Conservation (phyloP, 1,284 basidiomycete genomes). For the Rhodotorula sp. region DNA sequence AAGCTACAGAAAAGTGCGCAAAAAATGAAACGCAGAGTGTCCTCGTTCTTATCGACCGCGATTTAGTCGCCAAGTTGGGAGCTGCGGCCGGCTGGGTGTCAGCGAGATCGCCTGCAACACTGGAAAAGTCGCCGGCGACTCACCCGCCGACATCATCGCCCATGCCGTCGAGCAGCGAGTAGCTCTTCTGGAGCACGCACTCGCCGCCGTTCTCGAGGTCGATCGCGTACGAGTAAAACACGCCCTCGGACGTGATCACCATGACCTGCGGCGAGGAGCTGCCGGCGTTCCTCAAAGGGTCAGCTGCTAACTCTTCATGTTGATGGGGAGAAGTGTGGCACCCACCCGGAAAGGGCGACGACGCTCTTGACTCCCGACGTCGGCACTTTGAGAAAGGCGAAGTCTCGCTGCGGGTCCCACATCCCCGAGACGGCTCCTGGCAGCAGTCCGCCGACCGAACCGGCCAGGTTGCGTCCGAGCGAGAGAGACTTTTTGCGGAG, state of each 20-base stretch:
- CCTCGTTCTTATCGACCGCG: not conserved
- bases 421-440: conserved; percentile 89
- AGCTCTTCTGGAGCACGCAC: conserved; percentile 91
- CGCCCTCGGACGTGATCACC: conserved; percentile 93
- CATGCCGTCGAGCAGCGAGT: conserved; percentile 49
- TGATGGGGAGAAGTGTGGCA: not conserved
- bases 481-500: conserved; percentile 72
- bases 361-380: conserved; percentile 66
- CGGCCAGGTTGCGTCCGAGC: conserved; percentile 74
- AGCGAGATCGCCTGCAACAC: not conserved
- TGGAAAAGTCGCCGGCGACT: too few relatives aligned
- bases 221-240: conserved; percentile 93
- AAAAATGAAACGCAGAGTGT: too few relatives aligned
- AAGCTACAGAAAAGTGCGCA: not conserved
- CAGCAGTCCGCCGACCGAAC: conserved; percentile 83
- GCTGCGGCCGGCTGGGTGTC: not conserved
- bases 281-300: not conserved
- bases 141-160: conserved; percentile 24
- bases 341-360: conserved; percentile 77
- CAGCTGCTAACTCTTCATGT: not conserved
- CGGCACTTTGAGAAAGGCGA: conserved; percentile 89
- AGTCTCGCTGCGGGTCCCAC: conserved; percentile 96
- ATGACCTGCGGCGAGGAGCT: conserved; percentile 94
- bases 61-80: conserved; percentile 20
- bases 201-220: conserved; percentile 96